Evolutionary conservation across 2,329 filamentous ascomycete genomes (phyloP).

Genomic region (Aspergillus viridinutans): DNA sequence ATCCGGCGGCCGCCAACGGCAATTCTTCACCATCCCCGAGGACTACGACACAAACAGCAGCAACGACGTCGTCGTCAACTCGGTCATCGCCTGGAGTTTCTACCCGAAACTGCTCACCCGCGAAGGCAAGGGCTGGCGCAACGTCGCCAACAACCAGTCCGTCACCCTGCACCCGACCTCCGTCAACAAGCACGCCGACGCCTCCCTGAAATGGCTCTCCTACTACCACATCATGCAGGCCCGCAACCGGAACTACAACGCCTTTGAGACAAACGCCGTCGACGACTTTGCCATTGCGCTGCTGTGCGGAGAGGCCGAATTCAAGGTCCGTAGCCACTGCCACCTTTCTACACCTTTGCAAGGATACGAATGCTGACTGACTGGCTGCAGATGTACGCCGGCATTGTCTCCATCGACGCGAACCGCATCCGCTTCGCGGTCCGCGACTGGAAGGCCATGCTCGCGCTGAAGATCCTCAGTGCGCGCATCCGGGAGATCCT

Average conservation of each 20-base stretch:
- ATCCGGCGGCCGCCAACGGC: slow-evolving; percentile 61
- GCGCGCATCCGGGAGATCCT: slow-evolving; percentile 71
- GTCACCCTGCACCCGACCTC: slow-evolving; percentile 84
- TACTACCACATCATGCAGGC: slow-evolving; percentile 98
- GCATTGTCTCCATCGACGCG: slow-evolving; percentile 80
- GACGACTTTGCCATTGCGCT: slow-evolving; percentile 80
- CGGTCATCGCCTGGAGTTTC: slow-evolving; percentile 89
- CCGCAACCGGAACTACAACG: slow-evolving; percentile 73
- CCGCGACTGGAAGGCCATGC: slow-evolving; percentile 82
- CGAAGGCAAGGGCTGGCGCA: slow-evolving; percentile 83
- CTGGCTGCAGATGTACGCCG: slow-evolving; percentile 68
- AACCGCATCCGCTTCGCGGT: slow-evolving; percentile 81
- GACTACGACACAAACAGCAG: slow-evolving; percentile 70
- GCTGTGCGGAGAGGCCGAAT: slow-evolving; percentile 82
- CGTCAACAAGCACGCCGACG: slow-evolving; percentile 68
- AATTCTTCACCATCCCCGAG: slow-evolving; percentile 79
- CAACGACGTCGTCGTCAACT: slow-evolving; percentile 73
- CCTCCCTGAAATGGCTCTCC: slow-evolving; percentile 69
- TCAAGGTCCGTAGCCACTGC: slow-evolving; percentile 57
- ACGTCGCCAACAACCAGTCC: slow-evolving; percentile 86
- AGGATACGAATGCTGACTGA: not conserved
- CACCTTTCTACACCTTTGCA: slow-evolving; percentile 1
- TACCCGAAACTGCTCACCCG: slow-evolving; percentile 87
- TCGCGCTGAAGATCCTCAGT: slow-evolving; percentile 80
- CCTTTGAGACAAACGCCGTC: slow-evolving; percentile 78